phyloP scores from a whole-genome alignment of 495 filamentous ascomycete genomes.

The Neurospora terricola region DNA sequence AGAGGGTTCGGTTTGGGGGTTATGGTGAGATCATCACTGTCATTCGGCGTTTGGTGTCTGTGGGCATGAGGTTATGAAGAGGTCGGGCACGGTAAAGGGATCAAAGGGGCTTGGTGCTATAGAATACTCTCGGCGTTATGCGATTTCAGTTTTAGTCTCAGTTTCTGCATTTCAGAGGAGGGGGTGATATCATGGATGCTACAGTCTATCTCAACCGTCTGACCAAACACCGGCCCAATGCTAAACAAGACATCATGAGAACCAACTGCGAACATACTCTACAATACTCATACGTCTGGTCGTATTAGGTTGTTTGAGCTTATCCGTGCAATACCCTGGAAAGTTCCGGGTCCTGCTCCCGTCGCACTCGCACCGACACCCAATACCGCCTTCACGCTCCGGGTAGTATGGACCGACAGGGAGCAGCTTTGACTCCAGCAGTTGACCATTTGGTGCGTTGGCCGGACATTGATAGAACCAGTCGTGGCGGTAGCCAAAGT shows the following conservation, averaged over 20 bases:
- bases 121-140: not conserved
- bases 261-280: slow-evolving; percentile 11
- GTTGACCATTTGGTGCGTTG: slow-evolving; percentile 32
- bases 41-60: not conserved
- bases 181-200: not conserved
- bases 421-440: slow-evolving; percentile 23
- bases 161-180: not conserved
- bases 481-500: slow-evolving; percentile 44
- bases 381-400: slow-evolving; percentile 29
- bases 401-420: slow-evolving; percentile 16
- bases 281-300: slow-evolving; percentile 15
- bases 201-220: not conserved
- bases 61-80: not conserved
- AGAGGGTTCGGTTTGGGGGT: not conserved
- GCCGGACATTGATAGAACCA: slow-evolving; percentile 38
- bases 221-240: not conserved
- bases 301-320: slow-evolving; percentile 28
- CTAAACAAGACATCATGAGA: not conserved
- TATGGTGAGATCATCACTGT: not conserved
- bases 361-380: slow-evolving; percentile 37
- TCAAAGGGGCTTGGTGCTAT: not conserved
- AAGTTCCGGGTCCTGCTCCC: slow-evolving; percentile 24
- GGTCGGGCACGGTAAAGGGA: not conserved
- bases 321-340: slow-evolving; percentile 24
- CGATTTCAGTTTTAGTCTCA: too few species aligned